Base-by-base conservation (phyloP, 257 asterid species). In the Solanum appendiculatum region DNA sequence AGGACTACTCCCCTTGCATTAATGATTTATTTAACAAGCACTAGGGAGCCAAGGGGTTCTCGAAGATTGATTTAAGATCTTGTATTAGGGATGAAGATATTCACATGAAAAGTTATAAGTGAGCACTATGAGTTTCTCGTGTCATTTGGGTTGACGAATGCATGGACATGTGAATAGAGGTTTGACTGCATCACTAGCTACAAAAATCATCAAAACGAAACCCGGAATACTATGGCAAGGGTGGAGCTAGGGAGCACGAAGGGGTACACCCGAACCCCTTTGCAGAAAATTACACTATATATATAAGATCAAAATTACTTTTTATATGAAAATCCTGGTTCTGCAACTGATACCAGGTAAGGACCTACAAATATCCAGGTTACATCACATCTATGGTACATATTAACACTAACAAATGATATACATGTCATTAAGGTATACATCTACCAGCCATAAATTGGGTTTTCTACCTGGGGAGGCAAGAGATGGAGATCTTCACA, bases 391-490 rank as follows among this genome's bases (percentile, higher is more conserved):
- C 84, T 78, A 44, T 34, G 46, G 46, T 18, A 34, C 27, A 72
- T 2, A 20, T 5, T 36, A 21, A 36, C 20, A n/a, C 72, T n/a
- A 73, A 73, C 6, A 73, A 36, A n/a, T 73, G 18, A 73, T 73
- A 34, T 80, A 80, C 85, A 80, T 33, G 10, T 44, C 27, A 78
- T 14, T 15, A 8, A 80, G 29, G 18, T 46, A 46, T 80, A 80
- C n/a, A 80, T 46, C 42, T 95, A 97, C 99, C 98, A 97, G 29
- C 98, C 98, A 89, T 95, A 97, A 21, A 97, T 86, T 20, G 99
- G 99, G 87, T 92, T 96, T 93, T 94, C 97, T 84, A 95, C 98
- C 89, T 91, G 94, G 4, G 98, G 94, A 66, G 98, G 99, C 89
- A 91, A 86, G 25, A 97, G 95, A 89, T 86, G 88, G 81, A 97